phyloP scores from a whole-genome alignment of 2,329 filamentous ascomycete genomes.

The Trichophaea hybrida region DNA sequence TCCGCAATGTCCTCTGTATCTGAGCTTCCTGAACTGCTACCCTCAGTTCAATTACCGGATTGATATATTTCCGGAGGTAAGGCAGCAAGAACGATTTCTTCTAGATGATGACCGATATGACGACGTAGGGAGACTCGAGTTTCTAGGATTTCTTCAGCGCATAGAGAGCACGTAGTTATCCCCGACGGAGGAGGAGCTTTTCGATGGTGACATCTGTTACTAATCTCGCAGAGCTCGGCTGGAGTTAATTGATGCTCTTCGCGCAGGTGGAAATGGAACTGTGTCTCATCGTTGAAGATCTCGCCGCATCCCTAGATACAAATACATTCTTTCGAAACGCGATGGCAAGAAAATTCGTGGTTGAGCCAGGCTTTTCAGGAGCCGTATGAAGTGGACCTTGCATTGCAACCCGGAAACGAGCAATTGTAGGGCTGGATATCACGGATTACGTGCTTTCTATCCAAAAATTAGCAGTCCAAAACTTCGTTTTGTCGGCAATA shows the following conservation, averaged over 20 bases:
- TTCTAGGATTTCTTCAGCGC: background rate
- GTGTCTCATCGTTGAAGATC: background rate
- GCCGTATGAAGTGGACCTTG: background rate
- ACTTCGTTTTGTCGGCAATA: background rate
- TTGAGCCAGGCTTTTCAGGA: background rate
- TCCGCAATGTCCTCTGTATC: too few species aligned
- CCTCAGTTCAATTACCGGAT: background rate
- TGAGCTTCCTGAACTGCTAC: too few species aligned
- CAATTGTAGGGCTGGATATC: constrained; percentile 10
- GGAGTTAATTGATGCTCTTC: background rate
- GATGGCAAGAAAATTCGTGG: constrained; percentile 4
- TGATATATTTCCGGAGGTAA: background rate
- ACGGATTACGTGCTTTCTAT: constrained; percentile 7
- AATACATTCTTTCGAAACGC: background rate
- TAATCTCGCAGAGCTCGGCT: background rate
- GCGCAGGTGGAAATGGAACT: background rate
- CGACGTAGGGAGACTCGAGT: background rate
- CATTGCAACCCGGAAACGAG: background rate
- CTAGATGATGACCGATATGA: constrained; percentile 5
- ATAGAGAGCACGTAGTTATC: constrained; percentile 1
- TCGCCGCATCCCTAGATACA: constrained; percentile 4
- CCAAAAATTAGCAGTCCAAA: too few species aligned
- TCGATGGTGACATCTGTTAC: background rate
- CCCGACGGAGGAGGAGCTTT: background rate
- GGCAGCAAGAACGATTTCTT: constrained; percentile 2